Percentiles rank a stretch among this genome's conserved stretches.
Conservation (phyloP, 148 eudicot species). For the Amaranthus palmeri region DNA sequence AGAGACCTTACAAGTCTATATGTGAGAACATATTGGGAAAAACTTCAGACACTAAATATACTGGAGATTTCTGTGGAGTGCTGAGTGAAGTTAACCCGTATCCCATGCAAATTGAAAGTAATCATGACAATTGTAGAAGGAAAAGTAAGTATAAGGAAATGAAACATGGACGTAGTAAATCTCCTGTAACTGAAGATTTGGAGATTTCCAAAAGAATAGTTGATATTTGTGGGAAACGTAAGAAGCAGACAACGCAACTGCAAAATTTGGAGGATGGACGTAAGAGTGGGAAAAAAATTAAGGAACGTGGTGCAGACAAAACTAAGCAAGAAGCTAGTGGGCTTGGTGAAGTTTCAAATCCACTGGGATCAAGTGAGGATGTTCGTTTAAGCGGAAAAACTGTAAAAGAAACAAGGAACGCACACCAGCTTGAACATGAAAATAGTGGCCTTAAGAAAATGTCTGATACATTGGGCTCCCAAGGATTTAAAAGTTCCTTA, state of each 20-base stretch:
- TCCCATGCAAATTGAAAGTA: conserved; percentile 24
- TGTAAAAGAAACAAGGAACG: conserved; percentile 16
- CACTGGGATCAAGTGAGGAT: conserved; percentile 24
- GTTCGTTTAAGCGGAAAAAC: conserved; percentile 17
- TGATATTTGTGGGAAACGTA: conserved; percentile 17
- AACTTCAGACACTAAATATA: conserved; percentile 24
- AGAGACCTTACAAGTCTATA: conserved; percentile 57
- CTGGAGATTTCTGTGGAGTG: conserved; percentile 26
- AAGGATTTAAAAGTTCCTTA: conserved; percentile 14
- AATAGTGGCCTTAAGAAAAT: conserved; percentile 17
- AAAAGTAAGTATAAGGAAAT: conserved; percentile 30
- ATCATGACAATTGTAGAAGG: conserved; percentile 26
- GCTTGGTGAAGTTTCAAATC: conserved; percentile 17
- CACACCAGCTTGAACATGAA: conserved; percentile 22
- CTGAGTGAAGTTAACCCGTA: conserved; percentile 28
- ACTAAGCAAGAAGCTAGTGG: conserved; percentile 17
- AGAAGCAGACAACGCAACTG: conserved; percentile 26
- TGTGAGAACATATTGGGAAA: conserved; percentile 34
- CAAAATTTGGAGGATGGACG: conserved; percentile 20
- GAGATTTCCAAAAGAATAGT: conserved; percentile 23
- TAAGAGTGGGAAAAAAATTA: conserved; percentile 17
- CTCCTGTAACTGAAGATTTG: conserved; percentile 15
- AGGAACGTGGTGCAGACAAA: conserved; percentile 20
- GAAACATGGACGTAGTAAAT: conserved; percentile 25
- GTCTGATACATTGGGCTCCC: conserved; percentile 21